A percentile compares a stretch with the other conserved stretches of the same genome.
phyloP scores from a whole-genome alignment of 345 rosid genomes.

The Laguncularia racemosa region DNA sequence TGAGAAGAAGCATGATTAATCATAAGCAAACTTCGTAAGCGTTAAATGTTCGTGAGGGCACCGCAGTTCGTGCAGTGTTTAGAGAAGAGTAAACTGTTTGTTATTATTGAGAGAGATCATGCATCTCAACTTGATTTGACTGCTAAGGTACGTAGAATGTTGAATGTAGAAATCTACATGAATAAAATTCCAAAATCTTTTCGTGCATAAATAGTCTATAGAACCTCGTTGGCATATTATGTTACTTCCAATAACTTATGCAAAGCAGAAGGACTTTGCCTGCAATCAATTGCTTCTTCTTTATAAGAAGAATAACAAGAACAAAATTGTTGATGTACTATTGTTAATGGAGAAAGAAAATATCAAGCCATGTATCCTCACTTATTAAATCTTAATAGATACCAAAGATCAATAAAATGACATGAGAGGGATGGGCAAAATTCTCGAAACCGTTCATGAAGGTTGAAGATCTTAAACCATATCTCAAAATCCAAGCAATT shows the following conservation, averaged over 20 bases:
- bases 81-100: conserved; percentile 50
- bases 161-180: conserved; percentile 62
- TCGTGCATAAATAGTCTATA: conserved; percentile 56
- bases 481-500: conserved; percentile 32
- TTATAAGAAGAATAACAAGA: conserved; percentile 70
- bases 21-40: conserved; percentile 51
- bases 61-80: conserved; percentile 82
- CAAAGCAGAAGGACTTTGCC: conserved; percentile 65
- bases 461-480: conserved; percentile 68
- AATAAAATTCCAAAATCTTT: conserved; percentile 58
- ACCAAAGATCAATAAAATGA: conserved; percentile 68
- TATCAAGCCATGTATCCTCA: conserved; percentile 58
- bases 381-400: conserved; percentile 70
- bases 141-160: conserved; percentile 63
- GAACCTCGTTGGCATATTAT: conserved; percentile 65
- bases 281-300: conserved; percentile 93
- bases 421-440: conserved; percentile 77
- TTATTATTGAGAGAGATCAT: conserved; percentile 68
- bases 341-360: conserved; percentile 88
- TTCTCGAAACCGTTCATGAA: conserved; percentile 84
- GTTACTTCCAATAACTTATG: conserved; percentile 35
- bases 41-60: conserved; percentile 64
- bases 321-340: conserved; percentile 78
- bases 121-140: conserved; percentile 79
- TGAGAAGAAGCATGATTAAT: conserved; percentile 27